Percentiles rank a stretch among this genome's conserved stretches.
These are phyloP conservation scores for Pichia occidentalis DNA, from an alignment of 805 yeast species.

Conservation along the genomic window DNA sequence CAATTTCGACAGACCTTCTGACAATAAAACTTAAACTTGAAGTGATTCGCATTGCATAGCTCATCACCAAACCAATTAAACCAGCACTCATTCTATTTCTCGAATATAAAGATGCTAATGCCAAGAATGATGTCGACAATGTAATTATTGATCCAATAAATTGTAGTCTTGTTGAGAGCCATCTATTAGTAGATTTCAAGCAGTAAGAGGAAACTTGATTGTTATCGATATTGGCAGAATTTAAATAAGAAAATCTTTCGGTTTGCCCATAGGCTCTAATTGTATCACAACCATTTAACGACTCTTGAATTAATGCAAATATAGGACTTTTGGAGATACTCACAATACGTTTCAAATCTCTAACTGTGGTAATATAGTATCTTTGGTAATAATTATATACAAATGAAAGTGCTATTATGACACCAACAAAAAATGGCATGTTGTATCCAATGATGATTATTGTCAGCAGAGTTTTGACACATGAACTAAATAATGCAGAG, in stretches of 20 bases:
- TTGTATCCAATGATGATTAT: constrained; percentile 44
- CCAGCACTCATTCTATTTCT: constrained; percentile 46
- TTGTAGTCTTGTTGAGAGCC: constrained; percentile 59
- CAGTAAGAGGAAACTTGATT: constrained; percentile 43
- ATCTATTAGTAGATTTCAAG: constrained; percentile 51
- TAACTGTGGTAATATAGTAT: constrained; percentile 60
- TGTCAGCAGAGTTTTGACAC: constrained; percentile 42
- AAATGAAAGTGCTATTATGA: constrained; percentile 41
- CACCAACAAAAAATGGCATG: constrained; percentile 47
- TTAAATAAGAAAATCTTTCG: constrained; percentile 53
- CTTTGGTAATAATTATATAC: constrained; percentile 66
- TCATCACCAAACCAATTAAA: constrained; percentile 58
- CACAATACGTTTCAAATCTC: constrained; percentile 73
- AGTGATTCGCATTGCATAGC: constrained; percentile 55
- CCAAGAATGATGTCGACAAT: constrained; percentile 43
- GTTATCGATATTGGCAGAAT: constrained; percentile 43
- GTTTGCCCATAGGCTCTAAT: constrained; percentile 71
- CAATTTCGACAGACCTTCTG: constrained; percentile 56
- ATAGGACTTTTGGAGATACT: constrained; percentile 70
- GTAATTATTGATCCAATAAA: constrained; percentile 53
- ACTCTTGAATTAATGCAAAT: constrained; percentile 77
- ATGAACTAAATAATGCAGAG: constrained; percentile 38
- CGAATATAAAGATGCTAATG: constrained; percentile 35
- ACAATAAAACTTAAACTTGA: constrained; percentile 49
- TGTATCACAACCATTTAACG: constrained; percentile 69